These are phyloP conservation scores for Corymbia citriodora DNA, from an alignment of 441 rosid genomes.

Conservation along the genomic window DNA sequence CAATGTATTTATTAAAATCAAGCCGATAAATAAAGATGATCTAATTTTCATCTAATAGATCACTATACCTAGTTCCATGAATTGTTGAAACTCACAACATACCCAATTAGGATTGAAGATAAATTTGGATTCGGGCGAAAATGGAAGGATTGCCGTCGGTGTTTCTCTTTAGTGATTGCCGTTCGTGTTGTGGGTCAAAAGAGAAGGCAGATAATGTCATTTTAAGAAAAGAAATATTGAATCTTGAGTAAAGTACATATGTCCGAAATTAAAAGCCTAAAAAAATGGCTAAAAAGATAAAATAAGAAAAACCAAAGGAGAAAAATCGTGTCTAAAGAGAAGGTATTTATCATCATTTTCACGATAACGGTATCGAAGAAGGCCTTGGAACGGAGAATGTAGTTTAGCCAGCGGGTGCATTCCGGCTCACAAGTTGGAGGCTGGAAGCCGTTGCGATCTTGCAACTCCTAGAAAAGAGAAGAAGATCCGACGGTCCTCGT, in stretches of 20 bases:
- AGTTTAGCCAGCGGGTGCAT: constrained; percentile 9
- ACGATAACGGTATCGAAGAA: background rate
- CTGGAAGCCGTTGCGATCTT: background rate
- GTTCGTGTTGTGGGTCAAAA: rapidly evolving
- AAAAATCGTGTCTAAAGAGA: background rate
- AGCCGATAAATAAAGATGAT: background rate
- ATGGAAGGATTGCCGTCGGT: background rate
- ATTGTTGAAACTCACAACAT: background rate
- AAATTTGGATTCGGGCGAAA: background rate
- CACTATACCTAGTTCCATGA: background rate
- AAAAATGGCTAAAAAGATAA: background rate
- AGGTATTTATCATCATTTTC: background rate
- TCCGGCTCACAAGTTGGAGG: constrained; percentile 1
- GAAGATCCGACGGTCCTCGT: background rate
- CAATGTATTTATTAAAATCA: background rate
- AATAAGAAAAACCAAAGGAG: background rate
- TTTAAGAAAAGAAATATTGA: rapidly evolving
- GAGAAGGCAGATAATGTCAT: background rate
- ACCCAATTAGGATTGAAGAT: background rate
- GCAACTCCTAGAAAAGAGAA: background rate
- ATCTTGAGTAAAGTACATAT: background rate
- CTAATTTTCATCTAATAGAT: background rate
- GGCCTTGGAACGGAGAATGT: background rate
- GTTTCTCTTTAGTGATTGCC: rapidly evolving
- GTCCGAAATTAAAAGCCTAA: background rate